Evolutionary conservation across 2,329 filamentous ascomycete genomes (phyloP), one percentile per base, ranked within the genome.

Genomic region (Sporothrix mexicana): DNA sequence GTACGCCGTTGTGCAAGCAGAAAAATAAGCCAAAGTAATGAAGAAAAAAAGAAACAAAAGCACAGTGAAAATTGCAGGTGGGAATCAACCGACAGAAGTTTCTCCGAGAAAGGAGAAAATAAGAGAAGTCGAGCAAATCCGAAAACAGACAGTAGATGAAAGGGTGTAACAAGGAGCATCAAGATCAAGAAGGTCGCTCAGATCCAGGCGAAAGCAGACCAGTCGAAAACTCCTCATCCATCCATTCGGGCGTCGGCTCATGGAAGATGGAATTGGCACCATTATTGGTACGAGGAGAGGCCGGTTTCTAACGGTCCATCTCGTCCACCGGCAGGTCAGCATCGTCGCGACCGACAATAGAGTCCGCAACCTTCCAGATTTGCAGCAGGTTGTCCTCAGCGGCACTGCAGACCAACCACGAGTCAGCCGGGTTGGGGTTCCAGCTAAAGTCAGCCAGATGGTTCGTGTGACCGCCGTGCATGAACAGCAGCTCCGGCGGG

Each of bases 401-500:
- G 17, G 96, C 95, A 74, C 93, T 97, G 81, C 94, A 95, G 77
- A 99, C 93, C 72, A 98, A 89, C 97, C 97, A 99, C 4, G 95
- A 95, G 78, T 98, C 94, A 80, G 97, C 97, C 77, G 90, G 90
- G 80, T 97, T 97, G 77, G 90, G 90, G 82, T 99, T 99, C 95
- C 95, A 99, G 83, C 92, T 95, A 79, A 99, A 99, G 82, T 99
- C 97, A 49, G 93, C 94, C 74, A 99, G 90, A 77, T 97, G 92
- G 83, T 98, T 98, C 12, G 96, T 99, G 84, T 99, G 97, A 45
- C 96, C 96, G 74, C 96, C 96, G 79, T 99, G 96, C 95, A 99
- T 98, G 83, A 99, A 99, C 1, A 99, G 85, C 92, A 99, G 86
- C 82, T 99, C 96, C 69, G 96, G 95, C 1, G 95, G 93, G 0